A percentile compares a stretch with the other conserved stretches of the same genome.
phyloP scores from a whole-genome alignment of 345 rosid species.

The Laguncularia racemosa region DNA sequence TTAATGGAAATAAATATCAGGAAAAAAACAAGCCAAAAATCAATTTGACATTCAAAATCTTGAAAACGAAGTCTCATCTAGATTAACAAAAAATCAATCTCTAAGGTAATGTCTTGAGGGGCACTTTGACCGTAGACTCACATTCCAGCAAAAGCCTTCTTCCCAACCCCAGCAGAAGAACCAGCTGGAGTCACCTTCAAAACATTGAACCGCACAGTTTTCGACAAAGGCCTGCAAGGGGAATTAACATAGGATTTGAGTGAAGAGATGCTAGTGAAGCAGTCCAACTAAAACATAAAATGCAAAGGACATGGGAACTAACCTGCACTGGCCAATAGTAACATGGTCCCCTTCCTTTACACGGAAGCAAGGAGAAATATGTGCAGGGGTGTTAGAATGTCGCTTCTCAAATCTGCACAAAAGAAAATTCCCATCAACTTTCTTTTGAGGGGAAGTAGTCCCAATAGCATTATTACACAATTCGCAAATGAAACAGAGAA shows the following conservation, averaged over 20 bases:
- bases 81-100: too few species aligned
- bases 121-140: neutral
- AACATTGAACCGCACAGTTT: constrained; percentile 29
- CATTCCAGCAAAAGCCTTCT: constrained; percentile 2
- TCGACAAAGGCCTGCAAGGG: constrained; percentile 22
- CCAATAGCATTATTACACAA: neutral
- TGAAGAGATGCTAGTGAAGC: neutral
- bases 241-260: neutral
- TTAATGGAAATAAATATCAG: too few species aligned
- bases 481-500: neutral
- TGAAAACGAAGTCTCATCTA: too few species aligned
- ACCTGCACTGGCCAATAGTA: constrained; percentile 35
- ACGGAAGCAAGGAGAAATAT: constrained; percentile 31
- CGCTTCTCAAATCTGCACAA: constrained; percentile 25
- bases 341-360: constrained; percentile 30
- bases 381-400: constrained; percentile 29
- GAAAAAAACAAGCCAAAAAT: too few species aligned
- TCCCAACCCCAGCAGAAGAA: constrained; percentile 15
- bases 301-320: neutral
- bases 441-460: neutral
- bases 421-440: too few species aligned
- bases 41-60: too few species aligned
- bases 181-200: constrained; percentile 29
- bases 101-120: too few species aligned
- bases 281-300: neutral